Evolutionary conservation across 768 basidiomycete species (phyloP).

Genomic region (Epithele typhae): DNA sequence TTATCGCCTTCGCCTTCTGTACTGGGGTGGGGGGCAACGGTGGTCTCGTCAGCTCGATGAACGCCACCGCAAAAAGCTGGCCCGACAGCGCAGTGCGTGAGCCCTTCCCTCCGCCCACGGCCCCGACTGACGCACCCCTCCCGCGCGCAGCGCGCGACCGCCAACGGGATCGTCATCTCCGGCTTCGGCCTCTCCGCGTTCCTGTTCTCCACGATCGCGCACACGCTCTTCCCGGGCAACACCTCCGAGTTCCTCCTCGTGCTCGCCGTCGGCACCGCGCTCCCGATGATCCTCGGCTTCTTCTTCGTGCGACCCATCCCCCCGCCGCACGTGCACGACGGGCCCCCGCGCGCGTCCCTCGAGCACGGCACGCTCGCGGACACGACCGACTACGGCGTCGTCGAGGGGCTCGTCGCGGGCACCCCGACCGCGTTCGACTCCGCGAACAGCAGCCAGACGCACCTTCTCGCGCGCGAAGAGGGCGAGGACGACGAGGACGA

Average conservation of each 20-base stretch:
- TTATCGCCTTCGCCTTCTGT: slow-evolving; percentile 62
- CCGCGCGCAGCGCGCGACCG: slow-evolving; percentile 68
- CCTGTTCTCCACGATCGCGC: slow-evolving; percentile 76
- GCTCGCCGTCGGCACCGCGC: slow-evolving; percentile 71
- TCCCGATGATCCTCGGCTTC: slow-evolving; percentile 77
- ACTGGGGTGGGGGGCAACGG: slow-evolving; percentile 78
- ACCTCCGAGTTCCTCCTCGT: slow-evolving; percentile 74
- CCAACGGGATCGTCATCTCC: slow-evolving; percentile 75
- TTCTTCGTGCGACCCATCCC: slow-evolving; percentile 72
- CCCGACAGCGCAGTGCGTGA: slow-evolving; percentile 63
- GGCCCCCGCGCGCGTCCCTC: slow-evolving; percentile 4
- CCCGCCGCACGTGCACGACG: slow-evolving; percentile 35
- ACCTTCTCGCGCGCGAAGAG: slow-evolving; percentile 16
- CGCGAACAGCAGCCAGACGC: slow-evolving; percentile 25
- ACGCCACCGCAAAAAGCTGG: slow-evolving; percentile 81
- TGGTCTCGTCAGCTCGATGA: slow-evolving; percentile 66
- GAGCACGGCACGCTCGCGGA: slow-evolving; percentile 19
- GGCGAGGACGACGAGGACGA: slow-evolving; percentile 20
- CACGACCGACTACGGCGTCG: slow-evolving; percentile 18
- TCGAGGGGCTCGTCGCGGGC: slow-evolving; percentile 11
- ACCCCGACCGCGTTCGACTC: slow-evolving; percentile 20
- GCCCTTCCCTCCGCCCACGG: slow-evolving; percentile 21
- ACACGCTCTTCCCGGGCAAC: slow-evolving; percentile 68
- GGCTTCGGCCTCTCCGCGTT: slow-evolving; percentile 92
- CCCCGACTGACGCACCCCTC: no score